Evolutionary conservation across 75 land plant species (phyloP).

Genomic region (Isoetes taiwanensis): DNA sequence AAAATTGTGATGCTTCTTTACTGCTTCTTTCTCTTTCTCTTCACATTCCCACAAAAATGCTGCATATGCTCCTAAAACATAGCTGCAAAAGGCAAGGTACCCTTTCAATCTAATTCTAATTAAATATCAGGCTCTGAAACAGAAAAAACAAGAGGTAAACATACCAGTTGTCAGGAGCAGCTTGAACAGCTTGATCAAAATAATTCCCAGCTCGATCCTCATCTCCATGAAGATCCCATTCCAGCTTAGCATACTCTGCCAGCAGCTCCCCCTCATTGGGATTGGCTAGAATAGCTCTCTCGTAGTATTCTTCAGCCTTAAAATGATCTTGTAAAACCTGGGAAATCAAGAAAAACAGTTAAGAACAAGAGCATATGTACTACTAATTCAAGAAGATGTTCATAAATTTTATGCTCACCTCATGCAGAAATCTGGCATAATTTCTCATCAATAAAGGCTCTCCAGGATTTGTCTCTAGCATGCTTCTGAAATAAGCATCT

Average conservation of each 20-base stretch:
- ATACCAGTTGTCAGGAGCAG: slow-evolving; percentile 59
- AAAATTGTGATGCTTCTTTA: no score
- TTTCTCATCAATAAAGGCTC: slow-evolving; percentile 42
- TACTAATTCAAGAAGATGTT: no score
- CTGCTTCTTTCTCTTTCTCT: no score
- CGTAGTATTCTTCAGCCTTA: slow-evolving; percentile 57
- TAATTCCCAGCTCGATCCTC: slow-evolving; percentile 36
- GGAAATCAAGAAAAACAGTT: no score
- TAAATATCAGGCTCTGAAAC: no score
- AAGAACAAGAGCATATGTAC: no score
- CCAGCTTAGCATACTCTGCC: slow-evolving; percentile 43
- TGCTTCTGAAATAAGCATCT: slow-evolving; percentile 31
- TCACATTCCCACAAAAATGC: slow-evolving; percentile 54
- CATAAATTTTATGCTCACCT: slow-evolving; percentile 38
- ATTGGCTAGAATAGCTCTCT: slow-evolving; percentile 56
- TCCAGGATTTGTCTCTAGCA: slow-evolving; percentile 49
- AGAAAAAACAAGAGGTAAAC: no score
- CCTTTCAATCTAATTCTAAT: no score
- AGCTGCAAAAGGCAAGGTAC: no score
- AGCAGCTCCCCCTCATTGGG: slow-evolving; percentile 62
- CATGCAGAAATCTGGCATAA: slow-evolving; percentile 41
- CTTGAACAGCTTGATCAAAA: slow-evolving; percentile 47
- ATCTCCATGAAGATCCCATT: slow-evolving; percentile 49
- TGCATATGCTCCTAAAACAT: slow-evolving; percentile 51
- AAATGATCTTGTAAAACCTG: slow-evolving; percentile 35